These are phyloP conservation scores for Pyrenophora teres DNA, from an alignment of 2,329 filamentous ascomycete genomes.

Conservation along the genomic window DNA sequence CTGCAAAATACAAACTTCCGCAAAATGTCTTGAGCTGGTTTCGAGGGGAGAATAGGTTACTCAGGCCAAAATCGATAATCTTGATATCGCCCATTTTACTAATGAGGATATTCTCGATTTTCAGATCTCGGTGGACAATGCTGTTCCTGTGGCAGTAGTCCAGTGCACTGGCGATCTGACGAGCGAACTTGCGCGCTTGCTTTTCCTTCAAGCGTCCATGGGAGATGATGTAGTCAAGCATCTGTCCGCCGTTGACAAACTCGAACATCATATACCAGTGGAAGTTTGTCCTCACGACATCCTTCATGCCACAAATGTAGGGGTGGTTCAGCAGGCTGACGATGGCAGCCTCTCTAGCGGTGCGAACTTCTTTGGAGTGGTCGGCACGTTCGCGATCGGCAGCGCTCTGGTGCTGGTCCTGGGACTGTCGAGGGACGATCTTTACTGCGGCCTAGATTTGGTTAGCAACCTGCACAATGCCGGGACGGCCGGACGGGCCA, in stretches of 20 bases:
- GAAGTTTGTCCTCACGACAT: slow-evolving; percentile 93
- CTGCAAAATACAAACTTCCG: slow-evolving; percentile 96
- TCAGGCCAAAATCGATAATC: slow-evolving; percentile 97
- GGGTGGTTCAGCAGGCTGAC: slow-evolving; percentile 93
- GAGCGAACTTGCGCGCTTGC: slow-evolving; percentile 94
- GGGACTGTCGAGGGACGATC: slow-evolving; percentile 89
- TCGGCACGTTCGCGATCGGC: slow-evolving; percentile 87
- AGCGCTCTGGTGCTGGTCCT: slow-evolving; percentile 75
- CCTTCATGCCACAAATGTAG: slow-evolving; percentile 93
- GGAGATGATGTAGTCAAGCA: slow-evolving; percentile 99
- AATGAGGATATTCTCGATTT: slow-evolving; percentile 99
- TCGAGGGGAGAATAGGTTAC: slow-evolving; percentile 89
- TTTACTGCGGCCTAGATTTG: slow-evolving; percentile 82
- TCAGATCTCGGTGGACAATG: slow-evolving; percentile 95
- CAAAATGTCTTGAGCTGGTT: slow-evolving; percentile 94
- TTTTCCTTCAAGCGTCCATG: slow-evolving; percentile 98
- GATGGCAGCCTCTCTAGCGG: slow-evolving; percentile 92
- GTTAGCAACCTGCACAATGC: slow-evolving; percentile 10
- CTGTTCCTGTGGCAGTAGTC: slow-evolving; percentile 98
- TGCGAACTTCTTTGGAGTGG: slow-evolving; percentile 94
- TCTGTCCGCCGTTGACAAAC: slow-evolving; percentile 97
- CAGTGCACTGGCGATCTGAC: slow-evolving; percentile 93
- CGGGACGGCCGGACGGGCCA: too few relatives aligned
- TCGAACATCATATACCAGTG: slow-evolving; percentile 99
- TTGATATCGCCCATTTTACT: slow-evolving; percentile 99